Base-by-base conservation (phyloP, 306 rosid genomes). In the Myrica gale region DNA sequence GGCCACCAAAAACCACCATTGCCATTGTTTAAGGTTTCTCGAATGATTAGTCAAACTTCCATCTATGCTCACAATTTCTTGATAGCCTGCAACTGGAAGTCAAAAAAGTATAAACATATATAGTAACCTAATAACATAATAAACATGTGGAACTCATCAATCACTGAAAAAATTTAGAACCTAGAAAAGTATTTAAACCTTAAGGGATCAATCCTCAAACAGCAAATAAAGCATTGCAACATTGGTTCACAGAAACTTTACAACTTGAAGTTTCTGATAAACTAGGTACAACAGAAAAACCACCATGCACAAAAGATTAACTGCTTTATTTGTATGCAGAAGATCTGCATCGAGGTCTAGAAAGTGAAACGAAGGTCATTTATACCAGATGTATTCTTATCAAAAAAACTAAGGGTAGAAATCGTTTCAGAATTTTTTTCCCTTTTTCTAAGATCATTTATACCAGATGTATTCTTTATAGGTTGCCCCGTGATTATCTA, bases 1-100 rank as follows among this genome's bases (percentile, higher is more conserved):
- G 48, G 81, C 84, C 81, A 94, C 89, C 80, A 94, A 71, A 82
- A 84, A 81, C 97, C 98, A 94, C 98, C 98, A 94, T 70, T 91
- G 94, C 89, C 91, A 91, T 55, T 84, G 95, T 75, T 86, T 78
- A 52, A 90, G 85, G 60, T 85, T 85, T 11, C 75, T 66, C 37
- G 82, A 72, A 10, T 77, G 81, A 44, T 65, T 19, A 17, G 76
- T 70, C 5, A 82, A 70, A 46, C 83, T 70, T 73, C 12, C 88
- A 68, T 66, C 74, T 63, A 58, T 16, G 41, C 87, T 81, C 76
- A 85, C 76, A 0, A 89, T 79, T 62, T 3, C 92, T 75, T 84
- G 92, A 65, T 79, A 82, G 69, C 82, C 98, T 94, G 87, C 5
- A 74, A 78, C 74, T 11, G 9, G 53, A 71, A 12, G 75, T 52